phyloP scores from a whole-genome alignment of 1,139 yeast genomes.

The Casaregolazyma suthepensis region DNA sequence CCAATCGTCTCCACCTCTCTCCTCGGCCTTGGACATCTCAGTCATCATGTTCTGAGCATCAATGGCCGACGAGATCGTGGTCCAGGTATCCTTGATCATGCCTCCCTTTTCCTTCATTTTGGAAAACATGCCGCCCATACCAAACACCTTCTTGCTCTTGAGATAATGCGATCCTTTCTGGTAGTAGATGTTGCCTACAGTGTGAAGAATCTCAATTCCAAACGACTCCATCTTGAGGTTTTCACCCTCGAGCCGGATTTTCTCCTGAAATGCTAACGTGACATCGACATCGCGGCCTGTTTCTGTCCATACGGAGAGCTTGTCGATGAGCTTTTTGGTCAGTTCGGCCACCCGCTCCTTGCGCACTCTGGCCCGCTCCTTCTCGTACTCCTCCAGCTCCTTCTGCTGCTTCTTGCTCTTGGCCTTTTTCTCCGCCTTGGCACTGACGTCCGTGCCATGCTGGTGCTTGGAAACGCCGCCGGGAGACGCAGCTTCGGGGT shows the following conservation, averaged over 20 bases:
- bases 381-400: constrained; percentile 71
- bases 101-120: constrained; percentile 83
- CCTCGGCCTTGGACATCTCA: constrained; percentile 50
- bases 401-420: constrained; percentile 44
- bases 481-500: constrained; percentile 10
- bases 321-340: constrained; percentile 56
- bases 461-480: neutral
- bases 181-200: constrained; percentile 73
- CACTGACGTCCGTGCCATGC: constrained; percentile 9
- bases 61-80: constrained; percentile 75
- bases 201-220: constrained; percentile 83
- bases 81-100: constrained; percentile 78
- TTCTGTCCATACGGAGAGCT: constrained; percentile 75
- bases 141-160: constrained; percentile 69
- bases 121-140: constrained; percentile 80
- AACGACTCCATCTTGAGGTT: constrained; percentile 88
- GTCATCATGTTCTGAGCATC: constrained; percentile 87
- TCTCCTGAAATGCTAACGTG: constrained; percentile 59
- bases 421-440: constrained; percentile 29
- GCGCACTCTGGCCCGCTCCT: constrained; percentile 66
- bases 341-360: constrained; percentile 66
- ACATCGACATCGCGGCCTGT: constrained; percentile 69
- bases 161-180: constrained; percentile 56
- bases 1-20: constrained; percentile 51
- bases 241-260: constrained; percentile 78